Evolutionary conservation across 2,329 filamentous ascomycete species (phyloP).

Genomic region (Thelonectria olida): DNA sequence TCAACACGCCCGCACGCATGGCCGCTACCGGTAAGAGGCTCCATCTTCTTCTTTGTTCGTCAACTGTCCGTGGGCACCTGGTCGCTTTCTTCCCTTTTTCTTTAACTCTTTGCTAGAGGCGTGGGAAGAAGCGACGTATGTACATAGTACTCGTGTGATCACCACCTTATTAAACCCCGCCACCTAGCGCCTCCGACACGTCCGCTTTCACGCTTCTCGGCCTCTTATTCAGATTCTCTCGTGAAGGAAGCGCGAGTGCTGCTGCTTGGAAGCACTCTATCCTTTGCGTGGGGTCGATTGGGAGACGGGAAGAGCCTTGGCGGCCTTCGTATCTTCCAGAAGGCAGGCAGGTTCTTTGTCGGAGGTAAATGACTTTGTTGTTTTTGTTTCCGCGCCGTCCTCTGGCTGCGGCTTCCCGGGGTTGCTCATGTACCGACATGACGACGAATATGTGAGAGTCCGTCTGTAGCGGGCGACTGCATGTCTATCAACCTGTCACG

Average conservation of each 20-base stretch:
- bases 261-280: neutral
- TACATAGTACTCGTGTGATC: neutral
- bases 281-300: conserved; percentile 11
- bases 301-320: neutral
- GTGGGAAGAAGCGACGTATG: neutral
- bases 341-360: neutral
- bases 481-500: neutral
- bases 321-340: neutral
- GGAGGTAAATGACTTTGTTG: neutral
- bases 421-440: no score
- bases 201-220: conserved; percentile 5
- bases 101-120: neutral
- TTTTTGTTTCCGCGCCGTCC: neutral
- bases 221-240: neutral
- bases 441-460: no score
- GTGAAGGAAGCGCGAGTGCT: conserved; percentile 4
- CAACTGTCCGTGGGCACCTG: conserved; percentile 3
- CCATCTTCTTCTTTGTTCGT: neutral
- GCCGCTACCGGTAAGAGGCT: neutral
- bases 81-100: neutral
- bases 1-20: conserved; percentile 6
- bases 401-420: no score
- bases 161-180: conserved; percentile 1
- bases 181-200: conserved; percentile 1
- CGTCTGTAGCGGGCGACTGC: conserved; percentile 1